Percentiles rank a stretch among this genome's conserved stretches.
These are phyloP conservation scores for Paragyromitra xinjiangensis DNA, from an alignment of 495 filamentous ascomycete species.

Conservation along the genomic window DNA sequence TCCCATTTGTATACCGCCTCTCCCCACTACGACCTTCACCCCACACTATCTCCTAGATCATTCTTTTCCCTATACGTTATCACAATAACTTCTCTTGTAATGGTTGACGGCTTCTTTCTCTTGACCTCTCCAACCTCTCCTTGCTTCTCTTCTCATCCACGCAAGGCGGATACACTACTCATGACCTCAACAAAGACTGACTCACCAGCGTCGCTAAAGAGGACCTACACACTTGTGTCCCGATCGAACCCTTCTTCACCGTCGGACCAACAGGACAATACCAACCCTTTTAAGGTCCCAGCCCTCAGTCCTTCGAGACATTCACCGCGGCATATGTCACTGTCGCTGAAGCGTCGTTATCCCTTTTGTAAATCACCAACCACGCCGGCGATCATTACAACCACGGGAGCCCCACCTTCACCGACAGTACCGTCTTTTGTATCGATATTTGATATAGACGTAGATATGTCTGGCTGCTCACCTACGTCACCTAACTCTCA, in stretches of 20 bases:
- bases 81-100: constrained; percentile 41
- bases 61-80: constrained; percentile 20
- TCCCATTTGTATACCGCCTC: constrained; percentile 52
- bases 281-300: constrained; percentile 51
- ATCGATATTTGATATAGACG: constrained; percentile 55
- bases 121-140: constrained; percentile 45
- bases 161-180: constrained; percentile 39
- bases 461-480: constrained; percentile 57
- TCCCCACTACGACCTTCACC: constrained; percentile 45
- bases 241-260: constrained; percentile 54
- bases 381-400: constrained; percentile 46
- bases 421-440: constrained; percentile 50
- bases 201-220: constrained; percentile 52
- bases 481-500: constrained; percentile 52
- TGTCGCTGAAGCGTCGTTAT: constrained; percentile 58
- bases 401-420: constrained; percentile 36
- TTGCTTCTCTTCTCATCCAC: constrained; percentile 46
- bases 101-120: constrained; percentile 49
- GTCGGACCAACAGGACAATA: constrained; percentile 48
- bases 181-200: constrained; percentile 54
- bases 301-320: constrained; percentile 39
- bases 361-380: constrained; percentile 57
- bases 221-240: constrained; percentile 56
- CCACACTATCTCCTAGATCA: constrained; percentile 38
- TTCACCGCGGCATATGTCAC: constrained; percentile 57